Conservation (phyloP, 768 basidiomycete species). For the Trametes villosa region DNA sequence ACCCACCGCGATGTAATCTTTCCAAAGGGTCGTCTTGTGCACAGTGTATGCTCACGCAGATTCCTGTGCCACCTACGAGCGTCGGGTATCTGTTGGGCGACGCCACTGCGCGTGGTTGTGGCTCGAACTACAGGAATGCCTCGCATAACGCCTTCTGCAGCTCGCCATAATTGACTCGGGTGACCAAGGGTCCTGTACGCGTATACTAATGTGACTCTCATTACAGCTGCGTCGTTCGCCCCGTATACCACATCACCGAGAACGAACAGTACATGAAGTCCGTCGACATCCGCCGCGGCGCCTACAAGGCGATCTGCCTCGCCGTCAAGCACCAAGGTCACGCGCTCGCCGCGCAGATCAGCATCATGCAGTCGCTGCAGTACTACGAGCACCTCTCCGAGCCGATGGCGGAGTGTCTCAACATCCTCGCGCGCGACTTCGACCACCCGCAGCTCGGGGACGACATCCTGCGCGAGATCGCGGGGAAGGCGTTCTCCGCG, state of each 20-base stretch:
- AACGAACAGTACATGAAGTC: conserved; percentile 88
- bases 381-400: conserved; percentile 95
- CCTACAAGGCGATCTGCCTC: conserved; percentile 87
- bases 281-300: conserved; percentile 66
- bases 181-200: not conserved
- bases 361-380: conserved; percentile 89
- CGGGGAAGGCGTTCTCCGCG: conserved; percentile 72
- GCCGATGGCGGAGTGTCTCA: conserved; percentile 89
- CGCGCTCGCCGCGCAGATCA: conserved; percentile 80
- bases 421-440: conserved; percentile 79
- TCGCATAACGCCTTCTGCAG: too few relatives aligned
- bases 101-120: too few relatives aligned
- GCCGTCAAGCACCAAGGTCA: conserved; percentile 93
- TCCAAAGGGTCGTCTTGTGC: too few relatives aligned
- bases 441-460: conserved; percentile 90
- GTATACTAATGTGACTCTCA: not conserved
- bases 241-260: conserved; percentile 87
- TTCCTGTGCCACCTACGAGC: too few relatives aligned
- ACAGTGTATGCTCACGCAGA: too few relatives aligned
- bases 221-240: conserved; percentile 82
- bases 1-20: too few relatives aligned
- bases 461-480: conserved; percentile 88
- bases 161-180: too few relatives aligned
- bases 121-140: too few relatives aligned
- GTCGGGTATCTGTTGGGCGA: too few relatives aligned